Percentiles rank a stretch among this genome's conserved stretches.
phyloP scores from a whole-genome alignment of 768 basidiomycete species.

The Amyloporia xantha region DNA sequence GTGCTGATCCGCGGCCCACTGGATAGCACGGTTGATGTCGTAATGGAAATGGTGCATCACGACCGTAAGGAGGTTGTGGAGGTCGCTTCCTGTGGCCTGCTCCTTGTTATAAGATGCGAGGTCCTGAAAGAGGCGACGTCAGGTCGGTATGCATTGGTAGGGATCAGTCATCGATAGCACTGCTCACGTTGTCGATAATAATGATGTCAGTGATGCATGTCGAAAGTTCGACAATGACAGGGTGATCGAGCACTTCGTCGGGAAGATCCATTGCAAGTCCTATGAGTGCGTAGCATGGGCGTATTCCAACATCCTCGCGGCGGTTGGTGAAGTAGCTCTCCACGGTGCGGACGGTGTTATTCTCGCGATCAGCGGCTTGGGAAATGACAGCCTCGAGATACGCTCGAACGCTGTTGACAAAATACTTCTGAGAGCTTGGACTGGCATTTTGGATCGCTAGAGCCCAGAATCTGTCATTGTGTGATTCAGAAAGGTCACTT shows the following conservation, averaged over 20 bases:
- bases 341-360: constrained; percentile 11
- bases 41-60: constrained; percentile 18
- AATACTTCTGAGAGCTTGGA: constrained; percentile 9
- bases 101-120: constrained; percentile 24
- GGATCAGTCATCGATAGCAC: no score
- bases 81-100: constrained; percentile 21
- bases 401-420: constrained; percentile 17
- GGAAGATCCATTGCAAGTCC: constrained; percentile 33
- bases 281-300: constrained; percentile 15
- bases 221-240: constrained; percentile 40
- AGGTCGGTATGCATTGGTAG: no score
- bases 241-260: constrained; percentile 49
- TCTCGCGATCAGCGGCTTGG: constrained; percentile 20
- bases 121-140: no score
- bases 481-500: constrained; percentile 5
- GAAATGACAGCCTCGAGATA: constrained; percentile 20
- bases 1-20: constrained; percentile 15
- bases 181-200: constrained; percentile 57
- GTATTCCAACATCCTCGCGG: constrained; percentile 19
- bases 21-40: constrained; percentile 11
- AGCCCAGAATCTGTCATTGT: constrained; percentile 13
- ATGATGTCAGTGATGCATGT: constrained; percentile 23
- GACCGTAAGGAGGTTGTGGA: constrained; percentile 23
- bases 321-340: constrained; percentile 20
- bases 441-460: constrained; percentile 5